Evolutionary conservation across 345 rosid species (phyloP).

Genomic region (Leavenworthia alabamica): DNA sequence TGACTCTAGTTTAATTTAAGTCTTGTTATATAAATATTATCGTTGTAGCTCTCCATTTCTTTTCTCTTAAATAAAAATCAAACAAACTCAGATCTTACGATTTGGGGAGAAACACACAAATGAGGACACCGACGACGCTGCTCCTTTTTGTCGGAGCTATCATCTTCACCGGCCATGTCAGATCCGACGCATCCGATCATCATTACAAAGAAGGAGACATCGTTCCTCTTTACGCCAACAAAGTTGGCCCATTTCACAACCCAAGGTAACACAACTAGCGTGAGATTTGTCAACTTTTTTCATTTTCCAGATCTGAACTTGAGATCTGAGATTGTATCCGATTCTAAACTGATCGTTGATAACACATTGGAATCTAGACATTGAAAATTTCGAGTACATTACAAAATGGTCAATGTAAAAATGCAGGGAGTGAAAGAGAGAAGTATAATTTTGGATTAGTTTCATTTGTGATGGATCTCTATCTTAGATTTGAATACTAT

Average conservation of each 20-base stretch:
- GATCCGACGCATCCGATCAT: conserved; percentile 65
- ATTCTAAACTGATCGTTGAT: background rate
- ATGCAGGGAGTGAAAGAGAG: background rate
- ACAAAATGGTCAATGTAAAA: background rate
- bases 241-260: conserved; percentile 80
- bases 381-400: background rate
- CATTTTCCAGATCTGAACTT: too few species aligned
- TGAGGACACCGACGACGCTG: conserved; percentile 26
- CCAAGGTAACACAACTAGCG: conserved; percentile 44
- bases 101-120: conserved; percentile 18
- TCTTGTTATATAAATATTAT: conserved; percentile 19
- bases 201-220: conserved; percentile 58
- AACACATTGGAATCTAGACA: background rate
- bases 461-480: background rate
- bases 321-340: background rate
- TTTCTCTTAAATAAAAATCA: background rate
- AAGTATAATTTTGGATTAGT: background rate
- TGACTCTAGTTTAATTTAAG: background rate
- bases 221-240: conserved; percentile 77
- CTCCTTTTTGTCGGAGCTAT: conserved; percentile 39
- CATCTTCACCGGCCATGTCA: conserved; percentile 31
- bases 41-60: background rate
- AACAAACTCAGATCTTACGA: conserved; percentile 26
- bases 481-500: conserved; percentile 10
- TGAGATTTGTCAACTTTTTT: background rate